Evolutionary conservation across 176 grass and related monocot genomes (phyloP).

Genomic region (Aechmea fasciata): DNA sequence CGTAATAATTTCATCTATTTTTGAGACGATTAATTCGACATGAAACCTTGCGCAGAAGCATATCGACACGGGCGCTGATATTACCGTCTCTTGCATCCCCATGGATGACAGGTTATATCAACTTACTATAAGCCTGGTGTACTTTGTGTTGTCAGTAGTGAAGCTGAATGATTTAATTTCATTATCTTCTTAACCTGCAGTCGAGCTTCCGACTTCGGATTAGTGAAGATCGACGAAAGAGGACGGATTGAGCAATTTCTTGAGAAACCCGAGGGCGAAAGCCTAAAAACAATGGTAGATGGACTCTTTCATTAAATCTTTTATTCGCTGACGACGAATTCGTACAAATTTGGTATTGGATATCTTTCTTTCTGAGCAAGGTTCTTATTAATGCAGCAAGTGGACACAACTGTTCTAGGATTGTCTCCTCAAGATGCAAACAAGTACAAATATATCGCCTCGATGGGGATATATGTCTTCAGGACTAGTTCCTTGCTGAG

Average conservation of each 20-base stretch:
- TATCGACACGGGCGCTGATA: conserved; percentile 57
- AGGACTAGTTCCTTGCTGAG: conserved; percentile 52
- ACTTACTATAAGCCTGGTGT: too few species aligned
- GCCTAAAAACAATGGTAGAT: conserved; percentile 65
- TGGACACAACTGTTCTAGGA: conserved; percentile 40
- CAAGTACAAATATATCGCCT: conserved; percentile 55
- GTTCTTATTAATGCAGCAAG: conserved; percentile 38
- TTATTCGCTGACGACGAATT: conserved; percentile 5
- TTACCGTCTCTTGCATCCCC: conserved; percentile 60
- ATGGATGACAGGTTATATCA: conserved; percentile 56
- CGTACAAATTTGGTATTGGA: background rate
- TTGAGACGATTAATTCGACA: background rate
- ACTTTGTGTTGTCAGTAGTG: too few species aligned
- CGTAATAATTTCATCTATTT: background rate
- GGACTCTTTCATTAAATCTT: background rate
- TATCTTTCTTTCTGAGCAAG: background rate
- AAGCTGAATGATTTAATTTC: background rate
- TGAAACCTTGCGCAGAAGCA: conserved; percentile 49
- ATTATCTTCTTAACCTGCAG: conserved; percentile 24
- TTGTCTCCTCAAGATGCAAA: conserved; percentile 36
- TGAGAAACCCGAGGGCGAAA: conserved; percentile 69
- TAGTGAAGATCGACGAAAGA: conserved; percentile 51
- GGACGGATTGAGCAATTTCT: conserved; percentile 52
- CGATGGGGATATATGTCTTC: conserved; percentile 82
- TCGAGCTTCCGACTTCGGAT: conserved; percentile 73